Conservation (phyloP, 352 stramenopile genomes). For the Globisporangium cystogenes region DNA sequence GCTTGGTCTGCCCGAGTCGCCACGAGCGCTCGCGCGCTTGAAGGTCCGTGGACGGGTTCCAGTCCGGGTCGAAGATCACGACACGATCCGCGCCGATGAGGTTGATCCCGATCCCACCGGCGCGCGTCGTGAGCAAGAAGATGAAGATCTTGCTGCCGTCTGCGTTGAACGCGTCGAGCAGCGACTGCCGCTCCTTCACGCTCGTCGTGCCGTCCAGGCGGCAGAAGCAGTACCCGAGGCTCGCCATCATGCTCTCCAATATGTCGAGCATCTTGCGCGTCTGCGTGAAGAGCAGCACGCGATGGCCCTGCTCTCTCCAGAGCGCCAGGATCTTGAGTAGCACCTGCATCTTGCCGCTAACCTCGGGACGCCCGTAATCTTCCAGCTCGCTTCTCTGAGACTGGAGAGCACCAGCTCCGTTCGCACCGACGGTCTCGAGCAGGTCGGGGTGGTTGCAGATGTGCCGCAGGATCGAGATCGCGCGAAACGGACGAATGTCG, state of each 20-base stretch:
- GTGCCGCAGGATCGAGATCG: constrained; percentile 95
- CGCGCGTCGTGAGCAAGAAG: constrained; percentile 81
- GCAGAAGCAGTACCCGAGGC: constrained; percentile 86
- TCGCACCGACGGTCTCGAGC: constrained; percentile 44
- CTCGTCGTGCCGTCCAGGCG: constrained; percentile 97
- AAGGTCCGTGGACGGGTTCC: constrained; percentile 97
- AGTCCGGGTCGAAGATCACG: constrained; percentile 98
- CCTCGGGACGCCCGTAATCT: constrained; percentile 43
- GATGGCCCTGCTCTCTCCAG: constrained; percentile 95
- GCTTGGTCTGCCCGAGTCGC: constrained; percentile 89
- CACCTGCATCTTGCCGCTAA: constrained; percentile 96
- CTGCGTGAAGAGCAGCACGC: constrained; percentile 97
- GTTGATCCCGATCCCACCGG: constrained; percentile 96
- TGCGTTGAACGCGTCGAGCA: constrained; percentile 97
- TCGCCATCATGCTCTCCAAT: constrained; percentile 90
- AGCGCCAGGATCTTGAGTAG: constrained; percentile 93
- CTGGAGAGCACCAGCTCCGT: constrained; percentile 2
- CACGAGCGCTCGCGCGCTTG: constrained; percentile 97
- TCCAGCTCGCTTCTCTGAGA: constrained; percentile 1
- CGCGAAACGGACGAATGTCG: constrained; percentile 83
- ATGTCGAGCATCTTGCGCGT: constrained; percentile 97
- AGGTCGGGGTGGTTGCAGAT: constrained; percentile 99
- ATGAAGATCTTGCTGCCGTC: constrained; percentile 71
- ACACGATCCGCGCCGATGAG: constrained; percentile 95
- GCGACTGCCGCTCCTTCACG: constrained; percentile 88